These are phyloP conservation scores for Epichloe coenophiala DNA, from an alignment of 2,329 filamentous ascomycete genomes.

Conservation along the genomic window DNA sequence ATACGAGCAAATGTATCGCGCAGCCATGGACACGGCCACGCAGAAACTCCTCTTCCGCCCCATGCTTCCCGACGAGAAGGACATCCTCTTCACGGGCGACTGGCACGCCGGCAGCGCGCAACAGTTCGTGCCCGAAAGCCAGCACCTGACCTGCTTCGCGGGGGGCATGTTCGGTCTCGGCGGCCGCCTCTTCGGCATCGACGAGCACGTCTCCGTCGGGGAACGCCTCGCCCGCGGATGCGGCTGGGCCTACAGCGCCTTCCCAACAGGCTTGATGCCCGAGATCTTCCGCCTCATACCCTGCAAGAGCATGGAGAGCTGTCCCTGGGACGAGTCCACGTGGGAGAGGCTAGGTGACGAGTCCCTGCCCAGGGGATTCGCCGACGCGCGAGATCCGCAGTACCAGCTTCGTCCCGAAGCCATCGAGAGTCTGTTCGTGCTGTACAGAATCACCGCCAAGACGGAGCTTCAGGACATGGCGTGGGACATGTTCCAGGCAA, in stretches of 20 bases:
- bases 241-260: slow-evolving; percentile 41
- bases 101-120: slow-evolving; percentile 14
- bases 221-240: slow-evolving; percentile 39
- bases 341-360: slow-evolving; percentile 13
- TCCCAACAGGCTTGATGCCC: slow-evolving; percentile 45
- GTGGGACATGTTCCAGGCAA: slow-evolving; percentile 38
- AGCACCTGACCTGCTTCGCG: slow-evolving; percentile 42
- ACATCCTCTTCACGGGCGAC: slow-evolving; percentile 39
- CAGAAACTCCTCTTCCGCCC: slow-evolving; percentile 57
- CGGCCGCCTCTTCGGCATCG: slow-evolving; percentile 41
- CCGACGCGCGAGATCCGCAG: slow-evolving; percentile 34
- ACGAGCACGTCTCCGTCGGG: slow-evolving; percentile 34
- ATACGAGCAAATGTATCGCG: slow-evolving; percentile 54
- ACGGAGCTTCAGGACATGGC: slow-evolving; percentile 34
- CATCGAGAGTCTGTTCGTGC: slow-evolving; percentile 67
- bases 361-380: slow-evolving; percentile 44
- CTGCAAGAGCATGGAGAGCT: slow-evolving; percentile 25
- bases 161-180: slow-evolving; percentile 57
- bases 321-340: slow-evolving; percentile 17
- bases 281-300: slow-evolving; percentile 35
- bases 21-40: slow-evolving; percentile 46
- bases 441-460: slow-evolving; percentile 47
- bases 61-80: slow-evolving; percentile 44
- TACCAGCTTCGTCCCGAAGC: slow-evolving; percentile 49
- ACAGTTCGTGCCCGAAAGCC: slow-evolving; percentile 16